Evolutionary conservation across 2,329 filamentous ascomycete species (phyloP).

Genomic region (Hypocreales sp.): DNA sequence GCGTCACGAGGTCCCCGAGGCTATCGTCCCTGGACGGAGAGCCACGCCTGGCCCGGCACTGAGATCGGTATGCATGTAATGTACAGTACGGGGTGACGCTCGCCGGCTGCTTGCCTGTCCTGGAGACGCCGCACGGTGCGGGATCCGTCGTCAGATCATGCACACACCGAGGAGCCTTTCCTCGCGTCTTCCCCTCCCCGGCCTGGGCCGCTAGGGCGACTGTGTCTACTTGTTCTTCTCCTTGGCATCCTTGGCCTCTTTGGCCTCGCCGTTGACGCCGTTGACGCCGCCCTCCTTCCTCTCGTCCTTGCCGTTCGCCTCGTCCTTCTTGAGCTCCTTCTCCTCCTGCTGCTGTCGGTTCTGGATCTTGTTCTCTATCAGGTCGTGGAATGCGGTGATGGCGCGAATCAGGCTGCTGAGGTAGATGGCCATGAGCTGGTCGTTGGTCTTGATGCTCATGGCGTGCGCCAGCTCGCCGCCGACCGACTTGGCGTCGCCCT

Average conservation of each 20-base stretch:
- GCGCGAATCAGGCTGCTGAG: constrained; percentile 90
- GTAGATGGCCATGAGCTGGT: constrained; percentile 98
- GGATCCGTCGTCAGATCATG: neutral
- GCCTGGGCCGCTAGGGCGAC: neutral
- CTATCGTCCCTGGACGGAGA: no score
- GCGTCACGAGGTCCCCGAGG: no score
- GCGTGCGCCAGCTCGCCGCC: constrained; percentile 84
- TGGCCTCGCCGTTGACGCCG: constrained; percentile 25
- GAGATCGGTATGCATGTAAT: no score
- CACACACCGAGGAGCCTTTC: neutral
- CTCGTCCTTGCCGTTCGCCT: constrained; percentile 42
- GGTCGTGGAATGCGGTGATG: constrained; percentile 96
- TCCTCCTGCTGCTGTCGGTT: constrained; percentile 96
- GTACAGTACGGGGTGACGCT: no score
- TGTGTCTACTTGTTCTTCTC: constrained; percentile 29
- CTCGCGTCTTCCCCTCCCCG: neutral
- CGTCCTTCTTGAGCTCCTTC: constrained; percentile 74
- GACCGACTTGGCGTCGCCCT: constrained; percentile 44
- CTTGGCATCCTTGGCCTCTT: constrained; percentile 44
- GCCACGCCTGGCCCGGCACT: no score
- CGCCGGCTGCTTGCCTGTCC: no score
- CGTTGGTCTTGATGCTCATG: constrained; percentile 98
- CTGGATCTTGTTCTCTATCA: constrained; percentile 99
- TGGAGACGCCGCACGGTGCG: no score
- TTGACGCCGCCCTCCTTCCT: constrained; percentile 35